Evolutionary conservation across 2,329 filamentous ascomycete genomes (phyloP).

Genomic region (Phialophora macrospora): DNA sequence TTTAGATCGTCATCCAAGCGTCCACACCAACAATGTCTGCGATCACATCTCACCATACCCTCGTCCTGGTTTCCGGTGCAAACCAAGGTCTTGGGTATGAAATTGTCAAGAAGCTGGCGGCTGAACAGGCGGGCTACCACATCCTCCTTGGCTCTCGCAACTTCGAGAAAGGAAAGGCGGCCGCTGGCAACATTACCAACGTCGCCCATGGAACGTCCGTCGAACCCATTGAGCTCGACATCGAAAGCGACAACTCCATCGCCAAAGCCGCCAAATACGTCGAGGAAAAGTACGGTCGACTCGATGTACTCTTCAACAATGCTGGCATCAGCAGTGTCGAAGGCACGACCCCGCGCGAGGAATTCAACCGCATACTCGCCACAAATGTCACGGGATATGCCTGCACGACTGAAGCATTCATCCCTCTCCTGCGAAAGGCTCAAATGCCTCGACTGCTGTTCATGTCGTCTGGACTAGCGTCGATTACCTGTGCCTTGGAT

Average conservation of each 20-base stretch:
- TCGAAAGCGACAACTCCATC: conserved; percentile 30
- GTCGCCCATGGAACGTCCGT: conserved; percentile 22
- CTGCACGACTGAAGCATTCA: conserved; percentile 30
- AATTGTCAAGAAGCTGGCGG: conserved; percentile 36
- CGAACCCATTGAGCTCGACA: conserved; percentile 27
- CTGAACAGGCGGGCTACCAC: conserved; percentile 45
- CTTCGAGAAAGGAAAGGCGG: conserved; percentile 46
- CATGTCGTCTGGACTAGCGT: conserved; percentile 34
- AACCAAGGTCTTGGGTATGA: conserved; percentile 35
- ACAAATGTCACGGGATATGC: conserved; percentile 27
- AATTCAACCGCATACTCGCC: conserved; percentile 34
- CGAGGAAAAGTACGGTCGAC: conserved; percentile 29
- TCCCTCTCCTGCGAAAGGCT: conserved; percentile 33
- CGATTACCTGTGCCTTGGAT: conserved; percentile 25
- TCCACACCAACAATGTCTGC: conserved; percentile 7
- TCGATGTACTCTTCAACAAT: conserved; percentile 39
- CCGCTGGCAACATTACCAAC: conserved; percentile 18
- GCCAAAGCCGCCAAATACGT: conserved; percentile 30
- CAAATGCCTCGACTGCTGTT: conserved; percentile 30
- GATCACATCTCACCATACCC: conserved; percentile 18
- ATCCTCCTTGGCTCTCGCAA: conserved; percentile 43
- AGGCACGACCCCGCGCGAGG: conserved; percentile 22
- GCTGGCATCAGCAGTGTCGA: conserved; percentile 26
- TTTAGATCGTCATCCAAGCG: not conserved
- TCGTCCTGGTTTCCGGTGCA: conserved; percentile 33